These are phyloP conservation scores for Didymella segeticola DNA, from an alignment of 2,329 filamentous ascomycete species.

Conservation along the genomic window DNA sequence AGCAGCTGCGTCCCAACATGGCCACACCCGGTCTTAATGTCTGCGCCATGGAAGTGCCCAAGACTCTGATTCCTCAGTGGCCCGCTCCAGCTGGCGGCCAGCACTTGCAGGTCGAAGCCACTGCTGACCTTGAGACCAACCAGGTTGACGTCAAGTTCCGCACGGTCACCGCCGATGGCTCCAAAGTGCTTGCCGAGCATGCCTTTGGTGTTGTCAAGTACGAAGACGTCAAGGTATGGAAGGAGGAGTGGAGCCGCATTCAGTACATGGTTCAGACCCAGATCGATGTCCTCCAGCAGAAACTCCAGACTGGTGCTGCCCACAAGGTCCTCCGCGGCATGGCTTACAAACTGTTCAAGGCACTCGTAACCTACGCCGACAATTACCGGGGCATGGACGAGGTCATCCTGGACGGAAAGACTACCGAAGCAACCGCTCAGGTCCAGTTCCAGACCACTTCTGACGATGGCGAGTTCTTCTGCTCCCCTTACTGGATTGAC, in stretches of 20 bases:
- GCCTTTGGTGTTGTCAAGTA: constrained; percentile 68
- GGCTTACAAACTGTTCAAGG: constrained; percentile 76
- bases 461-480: constrained; percentile 63
- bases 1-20: constrained; percentile 64
- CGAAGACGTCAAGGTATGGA: constrained; percentile 66
- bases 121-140: constrained; percentile 63
- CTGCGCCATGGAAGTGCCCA: constrained; percentile 70
- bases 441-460: constrained; percentile 63
- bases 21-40: constrained; percentile 69
- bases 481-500: constrained; percentile 67
- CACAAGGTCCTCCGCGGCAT: constrained; percentile 77
- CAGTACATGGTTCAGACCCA: constrained; percentile 64
- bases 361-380: constrained; percentile 63
- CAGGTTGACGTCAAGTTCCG: constrained; percentile 62
- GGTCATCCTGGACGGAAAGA: constrained; percentile 63
- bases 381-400: constrained; percentile 66
- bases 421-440: constrained; percentile 62
- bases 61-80: constrained; percentile 69
- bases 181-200: constrained; percentile 64
- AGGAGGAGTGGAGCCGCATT: constrained; percentile 70
- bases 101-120: constrained; percentile 66
- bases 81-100: constrained; percentile 60
- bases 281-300: constrained; percentile 70
- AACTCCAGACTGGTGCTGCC: constrained; percentile 69
- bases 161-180: constrained; percentile 67